Conservation (phyloP, 352 stramenopile species). For the Phytophthora aleatoria region DNA sequence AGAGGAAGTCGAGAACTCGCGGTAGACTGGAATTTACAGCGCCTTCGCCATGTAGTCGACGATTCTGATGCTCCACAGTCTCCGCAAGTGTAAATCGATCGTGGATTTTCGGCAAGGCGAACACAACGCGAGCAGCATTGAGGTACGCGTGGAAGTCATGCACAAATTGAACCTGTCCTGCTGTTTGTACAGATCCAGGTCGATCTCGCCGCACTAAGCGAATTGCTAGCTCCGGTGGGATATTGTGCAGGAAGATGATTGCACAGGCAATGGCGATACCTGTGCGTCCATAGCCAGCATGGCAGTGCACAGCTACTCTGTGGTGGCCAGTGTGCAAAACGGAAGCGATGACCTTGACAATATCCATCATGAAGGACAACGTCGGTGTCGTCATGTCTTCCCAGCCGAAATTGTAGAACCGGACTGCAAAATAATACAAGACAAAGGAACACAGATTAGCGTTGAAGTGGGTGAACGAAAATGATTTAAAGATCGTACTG, state of each 20-base stretch:
- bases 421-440: slow-evolving; percentile 46
- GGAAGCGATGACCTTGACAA: slow-evolving; percentile 85
- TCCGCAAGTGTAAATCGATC: slow-evolving; percentile 70
- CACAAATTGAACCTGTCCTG: slow-evolving; percentile 75
- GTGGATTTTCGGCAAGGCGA: slow-evolving; percentile 74
- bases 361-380: slow-evolving; percentile 86
- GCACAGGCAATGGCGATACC: slow-evolving; percentile 88
- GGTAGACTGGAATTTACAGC: slow-evolving; percentile 47
- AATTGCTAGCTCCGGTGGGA: slow-evolving; percentile 68
- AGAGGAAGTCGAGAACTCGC: slow-evolving; percentile 67
- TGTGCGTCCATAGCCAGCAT: slow-evolving; percentile 88
- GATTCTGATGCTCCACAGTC: slow-evolving; percentile 76
- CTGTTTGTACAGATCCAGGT: slow-evolving; percentile 80
- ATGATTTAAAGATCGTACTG: slow-evolving; percentile 49
- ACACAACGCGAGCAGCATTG: slow-evolving; percentile 69
- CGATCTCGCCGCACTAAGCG: slow-evolving; percentile 75
- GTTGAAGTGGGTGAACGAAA: not conserved
- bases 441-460: no score
- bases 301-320: slow-evolving; percentile 88
- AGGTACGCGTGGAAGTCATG: slow-evolving; percentile 79
- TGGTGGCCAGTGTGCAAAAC: slow-evolving; percentile 70
- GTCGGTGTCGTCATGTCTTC: slow-evolving; percentile 92
- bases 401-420: slow-evolving; percentile 92
- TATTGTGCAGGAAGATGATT: slow-evolving; percentile 85
- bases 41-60: slow-evolving; percentile 53